Conservation (phyloP, 2,329 filamentous ascomycete species). For the Curvularia eragrostidis region DNA sequence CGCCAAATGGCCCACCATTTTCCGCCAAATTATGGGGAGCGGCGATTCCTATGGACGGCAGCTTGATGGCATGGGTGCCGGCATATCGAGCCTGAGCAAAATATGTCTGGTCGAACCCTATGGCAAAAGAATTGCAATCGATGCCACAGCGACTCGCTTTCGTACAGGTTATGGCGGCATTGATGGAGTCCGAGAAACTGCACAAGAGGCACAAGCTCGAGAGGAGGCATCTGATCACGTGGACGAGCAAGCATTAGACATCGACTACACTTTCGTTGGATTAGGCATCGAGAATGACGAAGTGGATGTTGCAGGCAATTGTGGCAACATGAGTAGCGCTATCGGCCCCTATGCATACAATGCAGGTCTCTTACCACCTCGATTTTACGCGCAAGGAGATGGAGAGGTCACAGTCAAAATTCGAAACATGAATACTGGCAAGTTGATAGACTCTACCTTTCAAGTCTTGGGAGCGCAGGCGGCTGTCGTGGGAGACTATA, state of each 20-base stretch:
- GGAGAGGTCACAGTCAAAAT: conserved; percentile 62
- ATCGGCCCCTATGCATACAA: conserved; percentile 69
- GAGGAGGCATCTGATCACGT: conserved; percentile 2
- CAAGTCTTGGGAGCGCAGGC: conserved; percentile 58
- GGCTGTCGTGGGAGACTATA: conserved; percentile 60
- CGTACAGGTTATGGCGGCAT: conserved; percentile 21
- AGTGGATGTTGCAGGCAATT: conserved; percentile 73
- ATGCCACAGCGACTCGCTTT: conserved; percentile 9
- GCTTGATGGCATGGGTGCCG: conserved; percentile 74
- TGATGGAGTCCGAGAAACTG: conserved; percentile 17
- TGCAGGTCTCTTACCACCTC: conserved; percentile 55
- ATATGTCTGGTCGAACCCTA: conserved; percentile 67
- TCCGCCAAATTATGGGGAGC: conserved; percentile 65
- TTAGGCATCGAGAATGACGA: conserved; percentile 67
- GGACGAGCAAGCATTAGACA: conserved; percentile 50
- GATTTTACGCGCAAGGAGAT: conserved; percentile 35
- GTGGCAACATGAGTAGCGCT: conserved; percentile 80
- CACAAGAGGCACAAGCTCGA: conserved; percentile 9
- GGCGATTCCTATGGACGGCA: conserved; percentile 73
- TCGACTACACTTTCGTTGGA: conserved; percentile 76
- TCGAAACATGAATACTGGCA: conserved; percentile 74
- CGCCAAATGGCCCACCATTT: conserved; percentile 60
- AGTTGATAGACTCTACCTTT: conserved; percentile 67
- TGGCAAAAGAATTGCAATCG: conserved; percentile 8
- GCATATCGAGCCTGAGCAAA: conserved; percentile 73